Percentiles rank a stretch among this genome's conserved stretches.
Conservation (phyloP, 1,139 yeast species). For the Meyerozyma carpophila region DNA sequence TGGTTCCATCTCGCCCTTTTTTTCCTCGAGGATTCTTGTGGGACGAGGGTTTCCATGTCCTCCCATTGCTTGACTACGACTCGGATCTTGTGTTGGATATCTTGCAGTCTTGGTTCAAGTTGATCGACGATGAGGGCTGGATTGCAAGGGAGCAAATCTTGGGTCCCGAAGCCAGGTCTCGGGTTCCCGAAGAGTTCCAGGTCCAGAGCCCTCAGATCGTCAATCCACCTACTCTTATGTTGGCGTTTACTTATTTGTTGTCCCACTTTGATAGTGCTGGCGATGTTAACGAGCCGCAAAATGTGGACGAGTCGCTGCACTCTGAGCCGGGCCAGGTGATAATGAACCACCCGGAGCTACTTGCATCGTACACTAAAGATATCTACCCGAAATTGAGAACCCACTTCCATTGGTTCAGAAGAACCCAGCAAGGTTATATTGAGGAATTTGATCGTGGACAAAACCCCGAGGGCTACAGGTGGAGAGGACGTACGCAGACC, state of each 20-base stretch:
- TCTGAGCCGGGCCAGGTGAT: constrained; percentile 41
- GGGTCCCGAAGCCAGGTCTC: constrained; percentile 85
- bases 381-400: constrained; percentile 72
- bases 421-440: constrained; percentile 71
- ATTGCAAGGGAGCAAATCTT: constrained; percentile 92
- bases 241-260: constrained; percentile 67
- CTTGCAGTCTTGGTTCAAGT: constrained; percentile 78
- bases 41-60: constrained; percentile 97
- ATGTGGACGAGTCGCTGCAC: constrained; percentile 11
- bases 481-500: constrained; percentile 86
- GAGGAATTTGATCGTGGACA: constrained; percentile 68
- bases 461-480: constrained; percentile 66
- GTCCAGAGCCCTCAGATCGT: constrained; percentile 89
- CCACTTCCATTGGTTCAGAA: constrained; percentile 84
- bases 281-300: constrained; percentile 19
- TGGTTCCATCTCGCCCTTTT: constrained; percentile 89
- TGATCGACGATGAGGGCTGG: constrained; percentile 93
- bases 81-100: constrained; percentile 80
- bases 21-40: constrained; percentile 97
- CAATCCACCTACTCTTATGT: constrained; percentile 91
- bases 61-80: constrained; percentile 80
- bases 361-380: constrained; percentile 53
- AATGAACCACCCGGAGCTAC: constrained; percentile 54
- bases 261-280: constrained; percentile 28
- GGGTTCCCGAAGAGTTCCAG: constrained; percentile 82